Conservation (phyloP, 495 filamentous ascomycete genomes). For the Talaromyces adpressus region DNA sequence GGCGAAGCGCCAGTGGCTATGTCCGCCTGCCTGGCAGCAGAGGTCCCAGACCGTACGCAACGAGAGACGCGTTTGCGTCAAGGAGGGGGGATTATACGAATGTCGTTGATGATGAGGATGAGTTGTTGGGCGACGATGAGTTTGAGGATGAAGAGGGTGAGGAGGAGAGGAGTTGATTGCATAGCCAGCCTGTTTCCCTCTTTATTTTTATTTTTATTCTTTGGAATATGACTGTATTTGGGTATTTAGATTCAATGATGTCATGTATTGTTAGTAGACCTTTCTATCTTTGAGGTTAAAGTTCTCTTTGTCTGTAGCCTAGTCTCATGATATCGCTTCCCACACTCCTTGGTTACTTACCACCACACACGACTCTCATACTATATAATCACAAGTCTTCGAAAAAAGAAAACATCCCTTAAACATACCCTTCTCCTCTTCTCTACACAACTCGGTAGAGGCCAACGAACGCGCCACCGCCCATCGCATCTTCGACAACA, state of each 20-base stretch:
- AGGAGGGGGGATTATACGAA: constrained; percentile 77
- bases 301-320: not conserved
- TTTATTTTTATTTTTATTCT: not conserved
- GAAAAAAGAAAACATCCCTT: no score
- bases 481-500: no score
- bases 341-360: no score
- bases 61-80: constrained; percentile 75
- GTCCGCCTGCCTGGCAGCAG: constrained; percentile 24
- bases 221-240: not conserved
- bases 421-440: no score
- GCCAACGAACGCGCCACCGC: no score
- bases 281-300: not conserved
- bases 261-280: not conserved
- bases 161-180: constrained; percentile 48
- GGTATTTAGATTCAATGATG: not conserved
- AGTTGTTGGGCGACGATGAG: constrained; percentile 83
- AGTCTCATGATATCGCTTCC: not conserved
- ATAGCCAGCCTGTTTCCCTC: not conserved
- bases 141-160: constrained; percentile 85
- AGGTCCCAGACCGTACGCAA: constrained; percentile 65
- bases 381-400: no score
- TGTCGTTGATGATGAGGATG: constrained; percentile 89
- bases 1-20: constrained; percentile 50
- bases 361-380: no score
- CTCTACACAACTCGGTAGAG: no score